Percentiles rank a stretch among this genome's conserved stretches.
phyloP scores from a whole-genome alignment of 2,329 filamentous ascomycete genomes.

The Penicillium frequentans region DNA sequence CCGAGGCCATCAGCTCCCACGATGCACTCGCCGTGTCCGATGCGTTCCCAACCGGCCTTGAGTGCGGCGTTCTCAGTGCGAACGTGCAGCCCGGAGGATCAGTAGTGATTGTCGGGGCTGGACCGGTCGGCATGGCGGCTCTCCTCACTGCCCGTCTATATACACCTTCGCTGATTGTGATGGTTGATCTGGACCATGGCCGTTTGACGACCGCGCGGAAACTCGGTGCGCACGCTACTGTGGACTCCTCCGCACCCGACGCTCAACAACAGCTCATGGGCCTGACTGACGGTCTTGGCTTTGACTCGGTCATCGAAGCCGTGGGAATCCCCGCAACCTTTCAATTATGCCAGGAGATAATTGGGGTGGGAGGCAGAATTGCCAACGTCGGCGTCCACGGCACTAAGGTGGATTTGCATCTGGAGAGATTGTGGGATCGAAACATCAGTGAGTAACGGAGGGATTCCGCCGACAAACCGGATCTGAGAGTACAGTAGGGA shows the following conservation, averaged over 20 bases:
- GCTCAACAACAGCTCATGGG: slow-evolving; percentile 41
- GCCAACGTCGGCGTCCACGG: slow-evolving; percentile 62
- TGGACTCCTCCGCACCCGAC: slow-evolving; percentile 42
- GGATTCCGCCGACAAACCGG: neutral
- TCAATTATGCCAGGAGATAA: slow-evolving; percentile 53
- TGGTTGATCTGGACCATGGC: slow-evolving; percentile 53
- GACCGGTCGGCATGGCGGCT: slow-evolving; percentile 57
- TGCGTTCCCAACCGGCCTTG: slow-evolving; percentile 58
- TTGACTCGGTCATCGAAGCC: slow-evolving; percentile 59
- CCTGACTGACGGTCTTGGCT: slow-evolving; percentile 54
- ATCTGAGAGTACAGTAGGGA: neutral
- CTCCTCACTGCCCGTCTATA: slow-evolving; percentile 58
- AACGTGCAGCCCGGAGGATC: slow-evolving; percentile 54
- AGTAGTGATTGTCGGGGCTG: slow-evolving; percentile 57
- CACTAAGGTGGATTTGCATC: slow-evolving; percentile 51
- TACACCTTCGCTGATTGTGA: slow-evolving; percentile 52
- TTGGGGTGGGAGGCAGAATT: slow-evolving; percentile 55
- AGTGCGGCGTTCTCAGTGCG: slow-evolving; percentile 55
- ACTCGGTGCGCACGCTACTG: slow-evolving; percentile 50
- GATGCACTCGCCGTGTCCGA: slow-evolving; percentile 55
- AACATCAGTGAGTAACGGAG: slow-evolving; percentile 49
- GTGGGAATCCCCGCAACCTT: slow-evolving; percentile 58
- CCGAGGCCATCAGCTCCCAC: slow-evolving; percentile 43
- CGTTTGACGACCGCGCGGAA: slow-evolving; percentile 49
- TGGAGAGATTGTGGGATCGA: slow-evolving; percentile 56